These are phyloP conservation scores for Neoboletus subvelutipes DNA, from an alignment of 768 basidiomycete genomes.

Conservation along the genomic window DNA sequence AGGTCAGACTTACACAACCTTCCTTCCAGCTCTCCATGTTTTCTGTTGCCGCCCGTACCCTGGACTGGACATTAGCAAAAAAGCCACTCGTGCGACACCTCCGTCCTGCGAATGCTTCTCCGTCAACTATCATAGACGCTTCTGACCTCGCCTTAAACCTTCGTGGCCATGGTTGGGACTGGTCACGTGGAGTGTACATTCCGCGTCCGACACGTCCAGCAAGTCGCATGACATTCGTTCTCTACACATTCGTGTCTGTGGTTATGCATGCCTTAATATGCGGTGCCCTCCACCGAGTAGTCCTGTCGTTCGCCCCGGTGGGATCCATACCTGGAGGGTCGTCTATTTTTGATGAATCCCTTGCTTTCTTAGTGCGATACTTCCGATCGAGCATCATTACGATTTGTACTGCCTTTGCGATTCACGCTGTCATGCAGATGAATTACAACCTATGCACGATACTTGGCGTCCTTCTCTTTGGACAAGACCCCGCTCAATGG, in stretches of 20 bases:
- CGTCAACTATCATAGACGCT: slow-evolving; percentile 35
- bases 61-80: slow-evolving; percentile 18
- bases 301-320: slow-evolving; percentile 46
- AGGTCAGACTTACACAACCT: neutral
- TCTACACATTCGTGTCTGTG: slow-evolving; percentile 34
- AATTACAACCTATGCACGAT: slow-evolving; percentile 27
- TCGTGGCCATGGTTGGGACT: slow-evolving; percentile 63
- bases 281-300: slow-evolving; percentile 44
- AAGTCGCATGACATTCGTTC: slow-evolving; percentile 38
- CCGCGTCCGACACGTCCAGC: slow-evolving; percentile 41
- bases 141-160: slow-evolving; percentile 50
- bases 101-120: slow-evolving; percentile 2
- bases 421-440: slow-evolving; percentile 46
- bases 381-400: slow-evolving; percentile 44
- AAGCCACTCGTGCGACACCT: slow-evolving; percentile 14
- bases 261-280: slow-evolving; percentile 39
- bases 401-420: slow-evolving; percentile 39
- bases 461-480: slow-evolving; percentile 27
- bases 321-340: slow-evolving; percentile 25
- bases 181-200: slow-evolving; percentile 39
- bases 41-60: slow-evolving; percentile 5
- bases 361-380: slow-evolving; percentile 28
- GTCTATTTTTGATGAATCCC: slow-evolving; percentile 34
- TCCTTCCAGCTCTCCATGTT: slow-evolving; percentile 17
- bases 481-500: slow-evolving; percentile 31